Conservation (phyloP, 1,284 basidiomycete genomes). For the Puccinia horiana region DNA sequence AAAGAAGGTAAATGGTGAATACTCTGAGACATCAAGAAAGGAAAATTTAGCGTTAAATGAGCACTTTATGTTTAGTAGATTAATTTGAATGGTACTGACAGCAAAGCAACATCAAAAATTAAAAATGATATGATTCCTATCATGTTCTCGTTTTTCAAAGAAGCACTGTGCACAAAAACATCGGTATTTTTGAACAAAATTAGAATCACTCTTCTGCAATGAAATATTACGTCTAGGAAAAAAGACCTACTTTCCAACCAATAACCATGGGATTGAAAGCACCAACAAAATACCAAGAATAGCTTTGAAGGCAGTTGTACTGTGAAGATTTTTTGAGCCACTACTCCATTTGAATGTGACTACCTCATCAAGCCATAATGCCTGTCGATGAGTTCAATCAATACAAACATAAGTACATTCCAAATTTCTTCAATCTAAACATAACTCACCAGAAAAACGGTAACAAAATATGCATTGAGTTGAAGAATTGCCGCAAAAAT, state of each 20-base stretch:
- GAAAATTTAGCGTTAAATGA: neutral
- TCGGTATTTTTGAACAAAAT: neutral
- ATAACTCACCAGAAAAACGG: conserved; percentile 36
- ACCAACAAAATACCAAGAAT: neutral
- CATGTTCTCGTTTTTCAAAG: conserved; percentile 31
- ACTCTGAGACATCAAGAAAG: neutral
- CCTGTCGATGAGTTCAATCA: neutral
- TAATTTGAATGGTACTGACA: neutral
- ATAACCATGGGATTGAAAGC: conserved; percentile 42
- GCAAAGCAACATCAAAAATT: conserved; percentile 26
- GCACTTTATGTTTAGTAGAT: neutral
- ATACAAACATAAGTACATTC: neutral
- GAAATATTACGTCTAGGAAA: neutral
- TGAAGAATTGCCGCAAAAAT: conserved; percentile 38
- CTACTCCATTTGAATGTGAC: conserved; percentile 8
- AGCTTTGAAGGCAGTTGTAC: neutral
- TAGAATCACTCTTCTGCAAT: neutral
- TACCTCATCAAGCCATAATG: conserved; percentile 40
- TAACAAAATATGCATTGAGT: conserved; percentile 44
- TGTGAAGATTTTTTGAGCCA: neutral
- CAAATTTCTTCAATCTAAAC: neutral
- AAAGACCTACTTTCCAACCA: conserved; percentile 42
- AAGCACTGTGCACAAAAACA: neutral
- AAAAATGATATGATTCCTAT: conserved; percentile 36
- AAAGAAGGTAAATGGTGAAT: conserved; percentile 32